Percentiles rank a stretch among this genome's conserved stretches.
phyloP scores from a whole-genome alignment of 768 basidiomycete genomes.

The Daedaleopsis nitida region DNA sequence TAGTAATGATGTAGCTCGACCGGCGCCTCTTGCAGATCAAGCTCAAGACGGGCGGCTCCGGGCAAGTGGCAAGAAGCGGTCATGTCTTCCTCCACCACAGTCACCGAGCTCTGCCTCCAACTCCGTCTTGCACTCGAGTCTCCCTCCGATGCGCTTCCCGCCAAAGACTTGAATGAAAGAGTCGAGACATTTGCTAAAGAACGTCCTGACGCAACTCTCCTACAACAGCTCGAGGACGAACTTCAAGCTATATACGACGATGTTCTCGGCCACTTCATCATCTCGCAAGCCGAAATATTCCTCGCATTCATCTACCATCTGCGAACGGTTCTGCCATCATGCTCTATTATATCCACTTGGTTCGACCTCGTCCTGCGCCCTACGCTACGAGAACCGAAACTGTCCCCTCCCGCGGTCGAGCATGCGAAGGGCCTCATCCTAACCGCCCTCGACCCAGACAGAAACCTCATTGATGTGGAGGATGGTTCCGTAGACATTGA shows the following conservation, averaged over 20 bases:
- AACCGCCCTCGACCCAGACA: conserved; percentile 47
- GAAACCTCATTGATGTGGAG: conserved; percentile 8
- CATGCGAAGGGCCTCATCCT: conserved; percentile 76
- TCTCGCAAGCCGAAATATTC: conserved; percentile 66
- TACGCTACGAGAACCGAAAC: conserved; percentile 71
- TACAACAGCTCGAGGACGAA: conserved; percentile 61
- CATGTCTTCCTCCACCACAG: conserved; percentile 30
- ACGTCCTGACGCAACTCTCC: conserved; percentile 45
- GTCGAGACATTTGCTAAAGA: conserved; percentile 60
- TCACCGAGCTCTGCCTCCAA: conserved; percentile 47
- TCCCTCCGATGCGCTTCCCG: conserved; percentile 50
- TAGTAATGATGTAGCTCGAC: too few relatives aligned
- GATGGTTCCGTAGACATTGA: conserved; percentile 42
- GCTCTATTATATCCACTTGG: conserved; percentile 75
- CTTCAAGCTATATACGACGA: conserved; percentile 65
- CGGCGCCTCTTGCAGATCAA: too few relatives aligned
- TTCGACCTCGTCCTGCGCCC: conserved; percentile 80
- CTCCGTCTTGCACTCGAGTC: conserved; percentile 60
- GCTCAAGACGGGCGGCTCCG: too few relatives aligned
- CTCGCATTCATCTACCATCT: conserved; percentile 67
- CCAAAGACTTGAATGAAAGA: conserved; percentile 48
- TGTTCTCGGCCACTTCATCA: conserved; percentile 61
- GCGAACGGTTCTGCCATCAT: conserved; percentile 58
- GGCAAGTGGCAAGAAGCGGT: too few relatives aligned
- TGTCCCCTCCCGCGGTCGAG: conserved; percentile 57